Percentiles rank a stretch among this genome's conserved stretches.
These are phyloP conservation scores for Rosa rugosa DNA, from an alignment of 306 rosid species.

Conservation along the genomic window DNA sequence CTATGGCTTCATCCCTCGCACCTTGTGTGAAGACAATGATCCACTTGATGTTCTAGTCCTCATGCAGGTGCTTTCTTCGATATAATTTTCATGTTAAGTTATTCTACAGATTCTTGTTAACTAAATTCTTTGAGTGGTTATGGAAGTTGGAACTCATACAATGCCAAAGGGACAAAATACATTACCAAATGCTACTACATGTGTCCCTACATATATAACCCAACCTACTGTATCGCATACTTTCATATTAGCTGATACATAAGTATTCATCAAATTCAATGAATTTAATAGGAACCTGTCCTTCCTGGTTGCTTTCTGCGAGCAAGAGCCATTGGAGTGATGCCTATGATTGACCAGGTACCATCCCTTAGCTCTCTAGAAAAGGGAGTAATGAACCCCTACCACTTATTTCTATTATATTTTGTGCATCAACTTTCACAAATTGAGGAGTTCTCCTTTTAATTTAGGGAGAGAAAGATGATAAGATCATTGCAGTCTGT, in stretches of 20 bases:
- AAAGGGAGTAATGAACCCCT: slow-evolving; percentile 1
- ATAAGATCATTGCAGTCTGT: slow-evolving; percentile 95
- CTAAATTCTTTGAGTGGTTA: neutral
- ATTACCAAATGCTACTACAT: neutral
- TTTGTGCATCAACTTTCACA: slow-evolving; percentile 5
- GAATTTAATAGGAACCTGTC: slow-evolving; percentile 76
- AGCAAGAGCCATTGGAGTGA: slow-evolving; percentile 90
- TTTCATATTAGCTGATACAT: slow-evolving; percentile 6
- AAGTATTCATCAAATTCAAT: slow-evolving; percentile 20
- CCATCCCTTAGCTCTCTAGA: slow-evolving; percentile 10
- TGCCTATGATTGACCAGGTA: slow-evolving; percentile 99
- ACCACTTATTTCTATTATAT: neutral
- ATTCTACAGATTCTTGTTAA: neutral
- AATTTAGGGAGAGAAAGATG: slow-evolving; percentile 92
- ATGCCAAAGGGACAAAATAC: neutral
- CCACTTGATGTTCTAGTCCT: slow-evolving; percentile 92
- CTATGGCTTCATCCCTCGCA: slow-evolving; percentile 92
- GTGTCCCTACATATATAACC: neutral
- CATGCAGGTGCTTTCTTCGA: slow-evolving; percentile 71
- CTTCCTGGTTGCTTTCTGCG: slow-evolving; percentile 95
- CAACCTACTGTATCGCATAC: slow-evolving; percentile 1
- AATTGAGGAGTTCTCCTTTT: neutral
- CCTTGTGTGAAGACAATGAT: slow-evolving; percentile 96
- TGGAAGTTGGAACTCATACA: neutral
- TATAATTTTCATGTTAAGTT: neutral